Evolutionary conservation across 768 basidiomycete genomes (phyloP).

Genomic region (Mycena maculata): DNA sequence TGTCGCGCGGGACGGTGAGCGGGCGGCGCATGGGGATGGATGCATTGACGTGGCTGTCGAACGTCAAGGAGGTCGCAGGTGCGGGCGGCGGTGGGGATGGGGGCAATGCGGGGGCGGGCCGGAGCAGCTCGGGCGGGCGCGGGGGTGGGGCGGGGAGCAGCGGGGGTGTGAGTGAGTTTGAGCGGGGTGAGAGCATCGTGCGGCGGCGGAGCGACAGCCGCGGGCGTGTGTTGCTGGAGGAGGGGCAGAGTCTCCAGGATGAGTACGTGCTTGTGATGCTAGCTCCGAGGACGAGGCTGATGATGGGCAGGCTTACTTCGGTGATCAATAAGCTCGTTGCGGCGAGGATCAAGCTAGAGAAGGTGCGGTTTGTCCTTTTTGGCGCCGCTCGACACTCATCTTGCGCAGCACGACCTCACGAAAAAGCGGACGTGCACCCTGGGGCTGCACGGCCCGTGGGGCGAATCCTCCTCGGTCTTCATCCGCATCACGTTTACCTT

Average conservation of each 20-base stretch:
- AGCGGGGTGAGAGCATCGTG: constrained; percentile 39
- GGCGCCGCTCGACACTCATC: constrained; percentile 15
- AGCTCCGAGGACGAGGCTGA: background rate
- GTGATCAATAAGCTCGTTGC: constrained; percentile 74
- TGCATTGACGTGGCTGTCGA: constrained; percentile 77
- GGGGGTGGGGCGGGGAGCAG: constrained; percentile 62
- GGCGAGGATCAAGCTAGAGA: constrained; percentile 86
- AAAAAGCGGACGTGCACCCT: constrained; percentile 86
- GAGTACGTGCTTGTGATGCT: constrained; percentile 62
- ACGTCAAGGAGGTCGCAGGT: constrained; percentile 68
- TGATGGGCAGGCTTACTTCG: constrained; percentile 72
- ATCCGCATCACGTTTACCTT: constrained; percentile 92
- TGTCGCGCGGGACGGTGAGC: constrained; percentile 56
- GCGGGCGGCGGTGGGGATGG: too few relatives aligned
- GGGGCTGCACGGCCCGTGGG: constrained; percentile 92
- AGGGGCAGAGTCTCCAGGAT: constrained; percentile 65
- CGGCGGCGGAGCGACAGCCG: constrained; percentile 57
- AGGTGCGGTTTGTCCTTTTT: constrained; percentile 65
- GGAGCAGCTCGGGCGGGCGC: constrained; percentile 64
- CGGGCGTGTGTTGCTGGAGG: constrained; percentile 46
- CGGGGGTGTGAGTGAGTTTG: constrained; percentile 61
- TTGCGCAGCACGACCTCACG: constrained; percentile 67
- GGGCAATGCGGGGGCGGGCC: constrained; percentile 52
- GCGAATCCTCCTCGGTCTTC: constrained; percentile 85
- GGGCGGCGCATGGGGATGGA: constrained; percentile 70